Base-by-base conservation (phyloP, 2,329 filamentous ascomycete species). In the Stachybotrys echinatus region DNA sequence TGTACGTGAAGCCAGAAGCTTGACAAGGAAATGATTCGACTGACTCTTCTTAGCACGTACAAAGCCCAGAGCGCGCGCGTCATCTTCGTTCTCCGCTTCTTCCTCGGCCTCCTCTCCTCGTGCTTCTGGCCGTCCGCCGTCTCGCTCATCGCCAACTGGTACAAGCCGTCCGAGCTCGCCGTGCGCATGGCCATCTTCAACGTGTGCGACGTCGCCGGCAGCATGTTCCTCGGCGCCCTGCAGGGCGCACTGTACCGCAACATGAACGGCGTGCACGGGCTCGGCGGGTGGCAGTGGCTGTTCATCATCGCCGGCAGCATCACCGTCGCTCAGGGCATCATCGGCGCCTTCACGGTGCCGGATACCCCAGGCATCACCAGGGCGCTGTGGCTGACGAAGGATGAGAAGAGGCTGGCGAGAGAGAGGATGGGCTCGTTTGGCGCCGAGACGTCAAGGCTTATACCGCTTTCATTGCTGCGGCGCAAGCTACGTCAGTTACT, bases 211-310 rank as follows among this genome's bases (percentile, higher is more conserved):
- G 70, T 73, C 5, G 65, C 73, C 1, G 71, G 73, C 3, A 67
- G 64, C 27, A 71, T 72, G 58, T 76, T 76, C 45, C 61, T 72
- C 2, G 72, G 73, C 3, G 64, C 73, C 5, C 65, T 76, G 6
- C 72, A 73, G 17, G 68, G 68, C 1, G 72, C 67, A 1, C 66
- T 73, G 3, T 72, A 74, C 46, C 61, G 62, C 19, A 65, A 67
- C 38, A 65, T 76, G 54, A 67, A 74, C 46, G 68, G 70, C 19
- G 65, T 65, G 1, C 61, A 63, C 17, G 71, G 71, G 0, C 56
- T 74, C 3, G 57, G 58, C 1, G 72, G 71, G 4, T 76, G 73
- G 74, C 67, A 69, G 50, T 76, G 73, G 74, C 60, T 75, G 0
- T 75, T 74, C 31, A 70, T 75, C 34, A 67, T 76, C 22, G 67